A percentile compares a stretch with the other conserved stretches of the same genome.
Evolutionary conservation across 73 alveolate genomes (phyloP).

Genomic region (Paramecium biaurelia): DNA sequence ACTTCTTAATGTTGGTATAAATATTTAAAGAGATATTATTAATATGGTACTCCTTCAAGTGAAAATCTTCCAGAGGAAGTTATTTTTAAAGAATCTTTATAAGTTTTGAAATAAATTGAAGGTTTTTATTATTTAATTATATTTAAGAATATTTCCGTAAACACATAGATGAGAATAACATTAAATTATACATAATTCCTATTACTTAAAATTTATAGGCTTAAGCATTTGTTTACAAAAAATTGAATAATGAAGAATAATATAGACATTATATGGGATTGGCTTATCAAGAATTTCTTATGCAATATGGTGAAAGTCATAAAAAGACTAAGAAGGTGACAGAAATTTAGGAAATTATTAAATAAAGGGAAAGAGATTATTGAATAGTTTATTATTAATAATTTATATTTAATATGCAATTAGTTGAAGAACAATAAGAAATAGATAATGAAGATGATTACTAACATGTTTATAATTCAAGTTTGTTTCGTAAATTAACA

Average conservation of each 20-base stretch:
- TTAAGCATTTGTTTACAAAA: slow-evolving; percentile 43
- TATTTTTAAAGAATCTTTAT: background rate
- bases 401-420: background rate
- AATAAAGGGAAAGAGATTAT: background rate
- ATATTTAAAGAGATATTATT: slow-evolving; percentile 42
- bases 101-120: background rate
- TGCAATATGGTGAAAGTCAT: slow-evolving; percentile 37
- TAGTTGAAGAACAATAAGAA: background rate
- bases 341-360: slow-evolving; percentile 45
- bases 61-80: slow-evolving; percentile 40
- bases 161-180: background rate
- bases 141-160: slow-evolving; percentile 12
- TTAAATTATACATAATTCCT: slow-evolving; percentile 51
- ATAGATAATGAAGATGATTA: background rate
- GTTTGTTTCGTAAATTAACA: background rate
- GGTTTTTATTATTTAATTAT: background rate
- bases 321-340: slow-evolving; percentile 51
- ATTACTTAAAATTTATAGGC: slow-evolving; percentile 38
- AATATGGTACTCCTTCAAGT: background rate
- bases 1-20: slow-evolving; percentile 64
- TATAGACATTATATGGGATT: slow-evolving; percentile 50
- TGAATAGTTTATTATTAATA: background rate
- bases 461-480: background rate
- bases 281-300: slow-evolving; percentile 54
- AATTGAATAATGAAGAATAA: slow-evolving; percentile 2